Conservation (phyloP, 306 rosid species). For the Rosa rugosa region DNA sequence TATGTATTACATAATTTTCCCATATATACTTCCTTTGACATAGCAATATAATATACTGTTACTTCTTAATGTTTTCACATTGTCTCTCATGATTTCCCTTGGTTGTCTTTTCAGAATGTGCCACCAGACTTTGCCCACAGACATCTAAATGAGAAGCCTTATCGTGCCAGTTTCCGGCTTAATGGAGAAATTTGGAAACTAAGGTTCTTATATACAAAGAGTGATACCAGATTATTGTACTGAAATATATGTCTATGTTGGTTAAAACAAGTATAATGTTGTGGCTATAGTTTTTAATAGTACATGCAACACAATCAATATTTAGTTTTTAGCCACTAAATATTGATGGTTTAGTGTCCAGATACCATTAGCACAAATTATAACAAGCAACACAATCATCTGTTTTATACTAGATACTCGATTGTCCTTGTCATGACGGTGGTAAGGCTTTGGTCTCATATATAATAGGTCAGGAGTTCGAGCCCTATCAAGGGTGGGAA, state of each 20-base stretch:
- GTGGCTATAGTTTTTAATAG: not conserved
- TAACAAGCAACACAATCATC: not conserved
- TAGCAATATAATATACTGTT: not conserved
- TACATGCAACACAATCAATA: too few species aligned
- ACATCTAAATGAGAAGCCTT: not conserved
- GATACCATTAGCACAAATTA: not conserved
- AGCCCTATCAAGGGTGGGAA: too few species aligned
- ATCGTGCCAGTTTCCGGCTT: not conserved
- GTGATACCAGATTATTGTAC: not conserved
- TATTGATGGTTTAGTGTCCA: not conserved
- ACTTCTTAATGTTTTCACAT: not conserved
- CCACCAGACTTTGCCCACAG: not conserved
- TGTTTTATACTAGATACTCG: not conserved
- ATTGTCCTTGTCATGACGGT: not conserved
- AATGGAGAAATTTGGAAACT: not conserved
- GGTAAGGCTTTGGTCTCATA: too few species aligned
- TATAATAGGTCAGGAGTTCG: too few species aligned
- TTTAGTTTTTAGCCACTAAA: not conserved
- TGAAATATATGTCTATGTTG: not conserved
- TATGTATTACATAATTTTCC: too few species aligned
- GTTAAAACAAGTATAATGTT: not conserved
- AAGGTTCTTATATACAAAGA: not conserved
- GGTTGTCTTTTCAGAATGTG: not conserved
- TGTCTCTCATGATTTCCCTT: not conserved
- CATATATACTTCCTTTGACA: not conserved